Evolutionary conservation across 345 rosid species (phyloP).

Genomic region (Litchi chinensis): DNA sequence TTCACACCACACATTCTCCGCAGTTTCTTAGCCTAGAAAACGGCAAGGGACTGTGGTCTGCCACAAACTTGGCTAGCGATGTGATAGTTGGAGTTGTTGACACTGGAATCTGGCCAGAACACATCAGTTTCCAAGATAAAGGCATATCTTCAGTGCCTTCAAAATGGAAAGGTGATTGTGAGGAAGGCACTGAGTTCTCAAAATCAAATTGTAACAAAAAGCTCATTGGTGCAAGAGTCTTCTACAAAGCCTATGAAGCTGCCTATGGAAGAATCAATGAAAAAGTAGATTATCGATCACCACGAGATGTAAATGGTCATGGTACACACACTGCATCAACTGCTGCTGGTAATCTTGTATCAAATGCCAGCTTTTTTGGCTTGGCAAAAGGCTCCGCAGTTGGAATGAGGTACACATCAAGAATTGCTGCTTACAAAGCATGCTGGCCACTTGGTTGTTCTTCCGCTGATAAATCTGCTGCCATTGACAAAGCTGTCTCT

Average conservation of each 20-base stretch:
- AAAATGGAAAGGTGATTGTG: constrained; percentile 75
- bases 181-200: constrained; percentile 64
- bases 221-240: constrained; percentile 73
- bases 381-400: constrained; percentile 60
- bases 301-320: constrained; percentile 75
- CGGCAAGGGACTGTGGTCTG: constrained; percentile 60
- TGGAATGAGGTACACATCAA: constrained; percentile 67
- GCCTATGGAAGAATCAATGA: constrained; percentile 46
- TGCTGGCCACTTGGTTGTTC: constrained; percentile 74
- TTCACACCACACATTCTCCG: constrained; percentile 68
- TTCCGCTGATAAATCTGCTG: constrained; percentile 58
- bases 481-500: constrained; percentile 61
- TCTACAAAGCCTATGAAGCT: constrained; percentile 61
- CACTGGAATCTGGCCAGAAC: constrained; percentile 85
- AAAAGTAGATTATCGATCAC: constrained; percentile 58
- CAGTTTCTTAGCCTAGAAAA: constrained; percentile 62
- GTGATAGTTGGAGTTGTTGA: constrained; percentile 70
- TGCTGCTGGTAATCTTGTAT: constrained; percentile 59
- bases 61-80: constrained; percentile 45
- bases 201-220: constrained; percentile 64
- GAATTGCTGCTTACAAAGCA: constrained; percentile 75
- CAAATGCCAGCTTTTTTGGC: constrained; percentile 50
- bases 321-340: constrained; percentile 93
- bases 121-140: constrained; percentile 60
- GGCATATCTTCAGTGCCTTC: constrained; percentile 60